Percentiles rank a stretch among this genome's conserved stretches.
Conservation (phyloP, 1,284 basidiomycete genomes). For the Tilletiopsis washingtonensis region DNA sequence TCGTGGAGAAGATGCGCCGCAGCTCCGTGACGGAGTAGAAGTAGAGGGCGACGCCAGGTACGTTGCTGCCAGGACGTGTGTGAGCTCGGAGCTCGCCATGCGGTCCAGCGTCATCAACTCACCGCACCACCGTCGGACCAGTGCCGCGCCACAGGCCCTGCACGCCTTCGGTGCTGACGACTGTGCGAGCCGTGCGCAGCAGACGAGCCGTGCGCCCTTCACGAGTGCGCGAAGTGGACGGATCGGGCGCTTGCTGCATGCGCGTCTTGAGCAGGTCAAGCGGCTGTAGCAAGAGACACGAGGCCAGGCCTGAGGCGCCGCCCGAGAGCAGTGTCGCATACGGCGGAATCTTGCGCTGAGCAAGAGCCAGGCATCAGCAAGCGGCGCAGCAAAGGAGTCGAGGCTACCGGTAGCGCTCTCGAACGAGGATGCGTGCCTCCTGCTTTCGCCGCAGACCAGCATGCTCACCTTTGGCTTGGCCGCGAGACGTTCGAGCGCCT, state of each 20-base stretch:
- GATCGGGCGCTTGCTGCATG: constrained; percentile 33
- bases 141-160: constrained; percentile 43
- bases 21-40: constrained; percentile 43
- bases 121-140: constrained; percentile 31
- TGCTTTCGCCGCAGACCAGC: too few species aligned
- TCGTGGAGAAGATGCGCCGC: constrained; percentile 20
- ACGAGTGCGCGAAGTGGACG: too few species aligned
- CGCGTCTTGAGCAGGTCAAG: constrained; percentile 46
- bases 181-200: constrained; percentile 13
- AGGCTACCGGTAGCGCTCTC: too few species aligned
- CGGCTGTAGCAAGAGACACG: constrained; percentile 43
- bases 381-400: too few species aligned
- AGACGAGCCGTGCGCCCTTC: constrained; percentile 20
- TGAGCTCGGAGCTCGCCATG: constrained; percentile 3
- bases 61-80: constrained; percentile 23
- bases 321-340: constrained; percentile 39
- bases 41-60: constrained; percentile 45
- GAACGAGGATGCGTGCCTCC: too few species aligned
- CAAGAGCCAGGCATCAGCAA: too few species aligned
- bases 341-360: too few species aligned
- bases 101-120: not conserved
- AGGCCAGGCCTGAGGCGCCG: constrained; percentile 36
- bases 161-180: constrained; percentile 29
- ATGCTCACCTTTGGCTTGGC: too few species aligned
- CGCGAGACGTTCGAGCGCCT: too few species aligned